Evolutionary conservation across 176 grass and related monocot species (phyloP), one percentile per base, ranked within the genome.

Genomic region (Canna indica): DNA sequence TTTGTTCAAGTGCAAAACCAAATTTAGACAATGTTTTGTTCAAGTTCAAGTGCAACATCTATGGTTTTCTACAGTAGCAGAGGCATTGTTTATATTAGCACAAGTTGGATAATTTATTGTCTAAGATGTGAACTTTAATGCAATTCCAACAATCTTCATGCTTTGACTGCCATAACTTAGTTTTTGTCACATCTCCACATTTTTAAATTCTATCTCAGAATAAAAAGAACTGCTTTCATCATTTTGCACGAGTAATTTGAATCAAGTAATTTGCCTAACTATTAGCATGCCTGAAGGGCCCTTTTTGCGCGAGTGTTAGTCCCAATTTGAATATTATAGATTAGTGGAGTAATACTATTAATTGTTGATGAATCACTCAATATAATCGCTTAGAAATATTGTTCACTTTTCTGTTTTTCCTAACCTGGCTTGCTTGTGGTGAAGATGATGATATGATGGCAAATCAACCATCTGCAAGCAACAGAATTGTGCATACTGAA

Each of bases 401-500:
- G 3, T 58, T 50, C 17, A 7, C 42, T 39, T 7, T 44, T 42
- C 25, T 42, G 8, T 59, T 42, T 54, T 28, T 42, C 13, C 36
- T 60, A 5, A 73, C 32, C 4, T 73, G 71, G 60, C 17, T 58
- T 38, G 71, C 58, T 67, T 86, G 79, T 78, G 74, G 52, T 80
- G 46, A 67, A 97, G 93, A 92, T 82, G 84, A 89, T 58, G 84
- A 85, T 36, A 65, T 76, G 53, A 32, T 74, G 46, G 18, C 68
- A 64, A 61, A 69, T 66, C 77, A 63, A 70, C 31, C 79, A 69
- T 79, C 72, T 79, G 67, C 77, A 47, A 85, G 75, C 14, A 64
- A 68, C 81, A 85, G 72, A 73, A 77, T 67, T 84, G 24, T 66
- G 14, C 79, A 83, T 73, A 60, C 71, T 45, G 91, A 88, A 59